A percentile compares a stretch with the other conserved stretches of the same genome.
Evolutionary conservation across 2,329 filamentous ascomycete genomes (phyloP).

Genomic region (Neoascochyta sp.): DNA sequence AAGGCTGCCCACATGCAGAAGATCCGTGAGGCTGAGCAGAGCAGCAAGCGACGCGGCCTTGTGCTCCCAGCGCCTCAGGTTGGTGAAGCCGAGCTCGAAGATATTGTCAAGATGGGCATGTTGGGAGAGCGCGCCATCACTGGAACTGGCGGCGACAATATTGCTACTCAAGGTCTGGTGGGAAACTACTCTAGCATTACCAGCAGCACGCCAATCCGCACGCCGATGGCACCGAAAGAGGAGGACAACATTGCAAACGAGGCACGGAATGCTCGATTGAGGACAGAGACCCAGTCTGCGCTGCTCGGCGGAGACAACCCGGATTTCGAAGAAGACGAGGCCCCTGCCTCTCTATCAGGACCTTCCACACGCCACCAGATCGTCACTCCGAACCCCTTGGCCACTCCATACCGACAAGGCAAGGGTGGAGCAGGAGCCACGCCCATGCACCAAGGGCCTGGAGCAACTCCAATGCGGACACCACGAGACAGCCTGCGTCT

Average conservation of each 20-base stretch:
- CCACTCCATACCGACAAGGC: constrained; percentile 73
- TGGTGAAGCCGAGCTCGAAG: constrained; percentile 86
- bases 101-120: constrained; percentile 98
- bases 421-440: constrained; percentile 63
- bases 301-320: constrained; percentile 92
- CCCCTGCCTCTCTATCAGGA: constrained; percentile 84
- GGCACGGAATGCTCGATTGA: constrained; percentile 84
- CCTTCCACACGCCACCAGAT: constrained; percentile 75
- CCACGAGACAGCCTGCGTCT: constrained; percentile 83
- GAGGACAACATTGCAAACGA: constrained; percentile 97
- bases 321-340: constrained; percentile 73
- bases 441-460: constrained; percentile 57
- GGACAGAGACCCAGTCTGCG: constrained; percentile 91
- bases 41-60: constrained; percentile 83
- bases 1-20: constrained; percentile 94
- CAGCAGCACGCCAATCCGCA: constrained; percentile 81
- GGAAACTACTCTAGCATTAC: constrained; percentile 83
- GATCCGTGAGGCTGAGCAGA: constrained; percentile 92
- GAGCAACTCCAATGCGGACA: constrained; percentile 81
- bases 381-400: constrained; percentile 92
- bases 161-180: constrained; percentile 78
- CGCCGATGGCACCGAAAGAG: constrained; percentile 83
- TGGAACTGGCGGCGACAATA: constrained; percentile 75
- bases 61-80: constrained; percentile 86
- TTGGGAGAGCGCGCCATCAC: constrained; percentile 81